Percentiles rank a stretch among this genome's conserved stretches.
phyloP scores from a whole-genome alignment of 176 grass and related monocot genomes.

The Triticum turgidum region DNA sequence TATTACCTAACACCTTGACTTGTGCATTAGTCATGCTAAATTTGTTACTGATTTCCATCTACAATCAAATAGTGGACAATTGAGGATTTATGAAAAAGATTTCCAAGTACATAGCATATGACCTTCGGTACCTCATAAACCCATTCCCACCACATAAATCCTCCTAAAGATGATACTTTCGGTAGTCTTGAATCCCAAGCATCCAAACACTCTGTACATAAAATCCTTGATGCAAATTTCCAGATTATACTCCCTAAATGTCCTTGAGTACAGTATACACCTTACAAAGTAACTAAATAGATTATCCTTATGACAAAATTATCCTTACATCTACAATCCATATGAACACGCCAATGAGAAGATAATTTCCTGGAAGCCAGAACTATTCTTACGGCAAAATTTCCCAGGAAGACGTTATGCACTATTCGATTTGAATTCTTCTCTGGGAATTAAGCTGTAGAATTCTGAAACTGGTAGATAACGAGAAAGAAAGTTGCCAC shows the following conservation, averaged over 20 bases:
- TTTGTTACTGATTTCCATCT: constrained; percentile 1
- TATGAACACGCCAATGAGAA: background rate
- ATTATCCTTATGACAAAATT: background rate
- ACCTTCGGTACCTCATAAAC: background rate
- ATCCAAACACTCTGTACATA: background rate
- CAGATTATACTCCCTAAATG: background rate
- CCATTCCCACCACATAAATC: background rate
- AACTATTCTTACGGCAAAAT: background rate
- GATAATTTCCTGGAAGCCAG: background rate
- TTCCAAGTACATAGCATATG: background rate
- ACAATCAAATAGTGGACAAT: background rate
- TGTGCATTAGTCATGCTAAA: background rate
- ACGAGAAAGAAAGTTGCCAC: background rate
- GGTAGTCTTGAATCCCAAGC: background rate
- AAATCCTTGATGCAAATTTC: constrained; percentile 17
- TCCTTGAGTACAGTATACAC: background rate
- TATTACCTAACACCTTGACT: constrained; percentile 10
- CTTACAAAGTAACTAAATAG: background rate
- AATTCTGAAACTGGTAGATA: background rate
- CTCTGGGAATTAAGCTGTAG: background rate
- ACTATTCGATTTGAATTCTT: background rate
- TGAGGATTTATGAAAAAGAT: background rate
- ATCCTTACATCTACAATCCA: background rate
- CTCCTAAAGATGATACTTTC: background rate
- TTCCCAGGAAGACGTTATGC: background rate